Conservation (phyloP, 257 asterid species). For the Coffea canephora region DNA sequence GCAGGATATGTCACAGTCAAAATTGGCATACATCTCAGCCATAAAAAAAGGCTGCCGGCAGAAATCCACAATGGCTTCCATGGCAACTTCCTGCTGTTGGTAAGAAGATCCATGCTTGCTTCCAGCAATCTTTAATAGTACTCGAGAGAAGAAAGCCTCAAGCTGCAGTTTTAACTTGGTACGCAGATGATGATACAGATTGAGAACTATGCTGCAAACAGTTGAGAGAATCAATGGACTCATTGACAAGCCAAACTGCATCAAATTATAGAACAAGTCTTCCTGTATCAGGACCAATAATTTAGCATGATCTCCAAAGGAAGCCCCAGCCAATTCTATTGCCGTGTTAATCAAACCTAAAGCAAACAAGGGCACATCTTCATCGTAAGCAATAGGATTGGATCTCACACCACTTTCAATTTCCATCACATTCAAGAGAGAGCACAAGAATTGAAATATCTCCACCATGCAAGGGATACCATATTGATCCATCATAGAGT, state of each 20-base stretch:
- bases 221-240: constrained; percentile 95
- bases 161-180: constrained; percentile 75
- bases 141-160: constrained; percentile 79
- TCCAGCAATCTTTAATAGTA: constrained; percentile 77
- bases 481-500: constrained; percentile 69
- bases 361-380: constrained; percentile 96
- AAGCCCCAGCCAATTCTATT: constrained; percentile 80
- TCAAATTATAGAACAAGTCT: constrained; percentile 73
- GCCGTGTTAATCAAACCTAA: constrained; percentile 88
- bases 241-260: constrained; percentile 92
- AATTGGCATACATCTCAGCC: constrained; percentile 83
- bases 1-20: constrained; percentile 86
- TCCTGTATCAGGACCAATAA: constrained; percentile 80
- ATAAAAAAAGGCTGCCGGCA: constrained; percentile 88
- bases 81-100: constrained; percentile 95
- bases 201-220: constrained; percentile 89
- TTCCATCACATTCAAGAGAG: constrained; percentile 81
- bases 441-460: constrained; percentile 84
- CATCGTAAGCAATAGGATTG: constrained; percentile 81
- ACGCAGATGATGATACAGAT: constrained; percentile 90
- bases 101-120: constrained; percentile 82
- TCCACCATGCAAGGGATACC: constrained; percentile 96
- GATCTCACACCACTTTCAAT: constrained; percentile 67
- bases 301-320: constrained; percentile 68
- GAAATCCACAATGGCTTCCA: constrained; percentile 92